Base-by-base conservation (phyloP, 805 yeast genomes). In the Ogataea ramenticola region DNA sequence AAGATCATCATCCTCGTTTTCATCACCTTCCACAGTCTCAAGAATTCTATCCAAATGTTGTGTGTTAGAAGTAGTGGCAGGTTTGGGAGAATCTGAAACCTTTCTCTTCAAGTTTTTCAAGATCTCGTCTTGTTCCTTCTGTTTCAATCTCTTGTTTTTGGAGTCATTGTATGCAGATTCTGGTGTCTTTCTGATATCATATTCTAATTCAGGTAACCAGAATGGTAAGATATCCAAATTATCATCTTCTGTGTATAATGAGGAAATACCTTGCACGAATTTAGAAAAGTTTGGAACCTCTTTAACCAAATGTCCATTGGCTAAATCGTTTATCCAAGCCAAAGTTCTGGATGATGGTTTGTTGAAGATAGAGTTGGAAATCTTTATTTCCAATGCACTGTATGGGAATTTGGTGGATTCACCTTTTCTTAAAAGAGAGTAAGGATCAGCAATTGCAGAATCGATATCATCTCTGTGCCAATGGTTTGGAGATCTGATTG, bases 381-480 rank as follows among this genome's bases (percentile, higher is more conserved):
- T 56, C 51, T 87, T 85, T 51, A 93, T 82, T 62, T 91, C 98
- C 84, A 91, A 79, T 7, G 89, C 90, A 16, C 89, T 74, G 57
- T 79, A 82, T 15, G 96, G 96, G 66, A 89, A 89, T 58, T 84
- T 81, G 33, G 82, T 64, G 56, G 64, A 86, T 65, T 91, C 98
- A 37, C 96, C 96, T 56, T 83, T 82, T 66, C 97, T 77, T 57
- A 91, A 72, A 44, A 82, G 71, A 31, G 81, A 75, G 53, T 78
- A 74, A 41, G 93, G 90, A 50, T 83, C 75, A 12, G 75, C 73
- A 32, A 84, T 73, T 43, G 80, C 71, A 27, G 90, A 79, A 65
- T 91, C 99, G 44, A 91, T 79, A 61, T 93, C 98, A 39, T 80
- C 70, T 64, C 98, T 78, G 65, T 90, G 98, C 99, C 99, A 91